These are phyloP conservation scores for Houttuynia cordata DNA, from an alignment of 164 flowering plant genomes.

Conservation along the genomic window DNA sequence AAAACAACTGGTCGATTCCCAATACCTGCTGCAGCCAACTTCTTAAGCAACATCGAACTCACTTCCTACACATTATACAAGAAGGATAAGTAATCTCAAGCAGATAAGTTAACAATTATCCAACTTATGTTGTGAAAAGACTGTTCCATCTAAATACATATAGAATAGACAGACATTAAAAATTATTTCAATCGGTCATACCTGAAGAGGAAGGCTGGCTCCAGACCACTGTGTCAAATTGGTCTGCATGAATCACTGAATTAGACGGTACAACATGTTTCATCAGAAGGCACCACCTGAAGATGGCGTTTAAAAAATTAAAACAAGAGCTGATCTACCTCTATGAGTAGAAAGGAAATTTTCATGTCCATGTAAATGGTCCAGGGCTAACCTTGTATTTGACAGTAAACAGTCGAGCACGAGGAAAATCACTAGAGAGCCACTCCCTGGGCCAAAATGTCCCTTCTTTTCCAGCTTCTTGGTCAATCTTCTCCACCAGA, in stretches of 20 bases:
- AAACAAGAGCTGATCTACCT: conserved; percentile 17
- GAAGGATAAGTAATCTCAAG: background rate
- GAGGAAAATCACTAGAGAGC: conserved; percentile 84
- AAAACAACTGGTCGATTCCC: conserved; percentile 92
- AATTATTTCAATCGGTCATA: conserved; percentile 14
- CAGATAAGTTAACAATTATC: background rate
- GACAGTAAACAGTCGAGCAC: conserved; percentile 76
- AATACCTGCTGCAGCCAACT: conserved; percentile 91
- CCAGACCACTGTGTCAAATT: conserved; percentile 99
- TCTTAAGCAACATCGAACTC: conserved; percentile 74
- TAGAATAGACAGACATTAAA: background rate
- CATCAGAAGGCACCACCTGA: conserved; percentile 29
- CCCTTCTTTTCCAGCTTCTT: conserved; percentile 91
- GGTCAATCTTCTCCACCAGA: conserved; percentile 90
- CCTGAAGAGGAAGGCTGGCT: conserved; percentile 97
- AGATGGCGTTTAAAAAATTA: conserved; percentile 19
- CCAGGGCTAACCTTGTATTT: conserved; percentile 68
- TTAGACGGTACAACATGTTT: conserved; percentile 12
- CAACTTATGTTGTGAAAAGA: background rate
- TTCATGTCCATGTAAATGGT: background rate
- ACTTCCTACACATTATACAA: conserved; percentile 62
- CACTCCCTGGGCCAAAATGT: conserved; percentile 98
- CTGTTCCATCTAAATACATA: background rate
- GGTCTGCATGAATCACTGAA: conserved; percentile 54
- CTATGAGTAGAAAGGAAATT: background rate